Conservation (phyloP, 192 early-diverging fungal genomes). For the Linnemannia exigua region DNA sequence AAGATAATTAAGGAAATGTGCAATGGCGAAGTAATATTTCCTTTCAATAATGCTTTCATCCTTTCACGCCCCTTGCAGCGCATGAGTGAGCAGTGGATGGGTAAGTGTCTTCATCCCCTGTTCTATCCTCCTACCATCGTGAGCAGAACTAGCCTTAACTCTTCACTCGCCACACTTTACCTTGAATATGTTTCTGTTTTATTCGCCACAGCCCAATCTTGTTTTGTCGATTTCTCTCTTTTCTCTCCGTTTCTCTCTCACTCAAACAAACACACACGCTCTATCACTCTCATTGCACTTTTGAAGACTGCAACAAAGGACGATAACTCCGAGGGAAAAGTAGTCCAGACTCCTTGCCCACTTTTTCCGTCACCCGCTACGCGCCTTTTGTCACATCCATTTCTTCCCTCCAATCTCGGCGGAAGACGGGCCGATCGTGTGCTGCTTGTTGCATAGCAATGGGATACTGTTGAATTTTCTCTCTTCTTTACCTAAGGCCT, state of each 20-base stretch:
- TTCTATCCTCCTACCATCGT: neutral
- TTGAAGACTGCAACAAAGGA: neutral
- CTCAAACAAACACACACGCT: no score
- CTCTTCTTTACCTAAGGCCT: neutral
- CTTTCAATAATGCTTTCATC: neutral
- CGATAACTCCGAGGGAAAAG: neutral
- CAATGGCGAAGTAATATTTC: no score
- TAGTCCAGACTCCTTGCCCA: neutral
- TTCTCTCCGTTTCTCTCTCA: neutral
- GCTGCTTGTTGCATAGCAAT: neutral
- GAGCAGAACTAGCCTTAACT: neutral
- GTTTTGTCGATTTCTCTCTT: neutral
- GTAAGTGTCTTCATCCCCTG: neutral
- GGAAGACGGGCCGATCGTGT: neutral
- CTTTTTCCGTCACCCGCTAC: no score
- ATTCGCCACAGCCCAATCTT: neutral
- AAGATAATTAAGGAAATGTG: neutral
- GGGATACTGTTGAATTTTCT: neutral
- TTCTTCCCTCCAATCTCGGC: neutral
- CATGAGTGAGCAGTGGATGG: neutral
- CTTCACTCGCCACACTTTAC: neutral
- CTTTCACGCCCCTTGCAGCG: neutral
- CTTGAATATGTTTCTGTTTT: neutral
- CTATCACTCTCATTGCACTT: no score
- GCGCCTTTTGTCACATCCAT: neutral